Base-by-base conservation (phyloP, 331 rosid genomes). In the Prunus yedoensis region DNA sequence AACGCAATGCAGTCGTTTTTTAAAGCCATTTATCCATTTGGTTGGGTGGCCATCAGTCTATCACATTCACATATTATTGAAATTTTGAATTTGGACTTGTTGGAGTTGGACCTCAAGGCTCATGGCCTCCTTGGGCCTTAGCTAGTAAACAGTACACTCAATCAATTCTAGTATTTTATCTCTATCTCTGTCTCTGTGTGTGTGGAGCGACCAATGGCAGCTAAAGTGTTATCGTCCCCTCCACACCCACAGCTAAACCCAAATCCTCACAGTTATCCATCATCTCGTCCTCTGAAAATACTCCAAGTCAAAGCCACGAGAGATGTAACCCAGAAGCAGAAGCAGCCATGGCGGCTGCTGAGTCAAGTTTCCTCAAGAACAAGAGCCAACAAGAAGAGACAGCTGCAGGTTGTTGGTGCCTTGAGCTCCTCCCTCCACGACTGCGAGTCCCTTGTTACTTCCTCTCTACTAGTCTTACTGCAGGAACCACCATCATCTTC, bases 301-400 rank as follows among this genome's bases (percentile, higher is more conserved):
- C 43, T 25, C 38, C 43, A 60, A 13, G 16, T 5, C 52, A 13
- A 35, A 35, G 43, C 43, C 43, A 35, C 43, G 43, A 35, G 58
- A 52, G 21, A 52, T 18, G 21, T 3, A 30, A 9, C 23, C 25
- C 32, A 11, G 16, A 57, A 28, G 63, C 63, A 57, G 63, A 27
- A 27, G 43, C 35, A 32, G 14, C 68, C 68, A 63, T 17, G 68
- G 68, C 47, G 68, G 47, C 68, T 32, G 47, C 68, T 32, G 68
- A 63, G 23, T 21, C 68, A 63, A 11, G 38, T 45, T 18, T 63
- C 68, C 10, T 60, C 41, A 27, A 27, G 60, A 54, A 8, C 54
- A 50, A 20, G 62, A 57, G n/a, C 63, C 63, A 57, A 27, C 43
- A 63, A 17, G 68, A 63, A 63, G 68, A 63, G 47, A 63, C 47